Conservation (phyloP, 2,329 filamentous ascomycete genomes). For the Fusarium miscanthi region DNA sequence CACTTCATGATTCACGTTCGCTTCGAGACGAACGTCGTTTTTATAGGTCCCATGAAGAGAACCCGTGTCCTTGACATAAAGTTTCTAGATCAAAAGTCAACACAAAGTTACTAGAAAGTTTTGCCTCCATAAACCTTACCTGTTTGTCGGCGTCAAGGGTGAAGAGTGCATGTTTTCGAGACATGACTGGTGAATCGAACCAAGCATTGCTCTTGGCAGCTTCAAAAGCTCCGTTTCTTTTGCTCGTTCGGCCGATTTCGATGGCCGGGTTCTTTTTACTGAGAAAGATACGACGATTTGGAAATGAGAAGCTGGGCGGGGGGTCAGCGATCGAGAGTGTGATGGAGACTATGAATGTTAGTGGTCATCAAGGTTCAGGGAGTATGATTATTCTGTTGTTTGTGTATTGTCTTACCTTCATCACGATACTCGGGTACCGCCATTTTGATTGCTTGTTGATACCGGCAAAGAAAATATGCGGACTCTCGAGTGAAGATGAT, state of each 20-base stretch:
- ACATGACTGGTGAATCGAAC: slow-evolving; percentile 79
- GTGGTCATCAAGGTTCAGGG: neutral
- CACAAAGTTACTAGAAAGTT: neutral
- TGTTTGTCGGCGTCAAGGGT: slow-evolving; percentile 56
- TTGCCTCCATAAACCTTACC: slow-evolving; percentile 50
- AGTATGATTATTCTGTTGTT: neutral
- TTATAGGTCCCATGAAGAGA: slow-evolving; percentile 66
- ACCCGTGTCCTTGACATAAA: slow-evolving; percentile 58
- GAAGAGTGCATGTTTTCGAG: slow-evolving; percentile 72
- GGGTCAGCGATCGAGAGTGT: slow-evolving; percentile 43
- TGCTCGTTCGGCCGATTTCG: slow-evolving; percentile 59
- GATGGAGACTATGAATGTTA: slow-evolving; percentile 48
- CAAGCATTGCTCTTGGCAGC: slow-evolving; percentile 67
- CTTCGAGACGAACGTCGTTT: slow-evolving; percentile 48
- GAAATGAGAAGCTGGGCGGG: slow-evolving; percentile 34
- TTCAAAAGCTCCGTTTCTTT: slow-evolving; percentile 49
- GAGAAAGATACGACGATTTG: slow-evolving; percentile 48
- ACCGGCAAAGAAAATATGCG: neutral
- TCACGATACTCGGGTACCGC: slow-evolving; percentile 42
- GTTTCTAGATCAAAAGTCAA: slow-evolving; percentile 50
- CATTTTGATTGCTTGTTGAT: slow-evolving; percentile 22
- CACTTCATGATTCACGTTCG: slow-evolving; percentile 32
- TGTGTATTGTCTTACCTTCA: slow-evolving; percentile 33
- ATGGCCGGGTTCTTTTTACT: slow-evolving; percentile 46
- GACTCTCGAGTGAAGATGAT: neutral